Conservation (phyloP, 495 filamentous ascomycete species). For the Aspergillus cristatus region DNA sequence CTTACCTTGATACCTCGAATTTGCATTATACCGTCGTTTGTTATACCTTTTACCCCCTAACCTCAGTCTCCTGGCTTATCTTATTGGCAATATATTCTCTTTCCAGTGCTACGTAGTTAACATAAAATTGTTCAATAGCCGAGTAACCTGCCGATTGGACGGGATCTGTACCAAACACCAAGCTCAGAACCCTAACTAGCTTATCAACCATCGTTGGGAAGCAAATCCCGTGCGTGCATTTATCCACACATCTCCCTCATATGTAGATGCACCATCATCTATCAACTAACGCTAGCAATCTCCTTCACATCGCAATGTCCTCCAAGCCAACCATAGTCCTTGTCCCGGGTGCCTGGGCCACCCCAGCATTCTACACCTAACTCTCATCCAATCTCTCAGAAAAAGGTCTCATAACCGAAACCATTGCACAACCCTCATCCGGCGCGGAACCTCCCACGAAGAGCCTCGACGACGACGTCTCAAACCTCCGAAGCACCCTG, state of each 20-base stretch:
- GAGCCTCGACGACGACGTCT: constrained; percentile 11
- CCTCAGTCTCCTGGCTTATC: too few species aligned
- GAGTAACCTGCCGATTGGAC: too few species aligned
- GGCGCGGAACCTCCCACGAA: constrained; percentile 31
- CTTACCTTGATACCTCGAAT: too few species aligned
- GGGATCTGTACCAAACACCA: constrained; percentile 1
- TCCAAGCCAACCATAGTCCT: constrained; percentile 37
- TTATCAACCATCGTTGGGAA: background rate
- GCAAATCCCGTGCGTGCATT: background rate
- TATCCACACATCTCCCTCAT: background rate
- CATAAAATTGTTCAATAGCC: too few species aligned
- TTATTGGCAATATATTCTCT: too few species aligned
- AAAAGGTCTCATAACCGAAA: constrained; percentile 23
- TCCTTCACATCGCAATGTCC: constrained; percentile 4
- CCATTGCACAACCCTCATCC: constrained; percentile 34
- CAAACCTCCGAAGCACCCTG: constrained; percentile 4
- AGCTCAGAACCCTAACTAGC: constrained; percentile 1
- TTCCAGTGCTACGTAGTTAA: too few species aligned
- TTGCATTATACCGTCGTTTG: too few species aligned
- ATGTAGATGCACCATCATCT: background rate
- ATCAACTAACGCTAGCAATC: background rate
- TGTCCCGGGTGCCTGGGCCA: constrained; percentile 40
- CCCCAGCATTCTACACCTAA: constrained; percentile 21
- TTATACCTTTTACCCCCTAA: too few species aligned
- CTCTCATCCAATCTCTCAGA: constrained; percentile 24